These are phyloP conservation scores for Globisporangium solare DNA, from an alignment of 352 stramenopile species.

Conservation along the genomic window DNA sequence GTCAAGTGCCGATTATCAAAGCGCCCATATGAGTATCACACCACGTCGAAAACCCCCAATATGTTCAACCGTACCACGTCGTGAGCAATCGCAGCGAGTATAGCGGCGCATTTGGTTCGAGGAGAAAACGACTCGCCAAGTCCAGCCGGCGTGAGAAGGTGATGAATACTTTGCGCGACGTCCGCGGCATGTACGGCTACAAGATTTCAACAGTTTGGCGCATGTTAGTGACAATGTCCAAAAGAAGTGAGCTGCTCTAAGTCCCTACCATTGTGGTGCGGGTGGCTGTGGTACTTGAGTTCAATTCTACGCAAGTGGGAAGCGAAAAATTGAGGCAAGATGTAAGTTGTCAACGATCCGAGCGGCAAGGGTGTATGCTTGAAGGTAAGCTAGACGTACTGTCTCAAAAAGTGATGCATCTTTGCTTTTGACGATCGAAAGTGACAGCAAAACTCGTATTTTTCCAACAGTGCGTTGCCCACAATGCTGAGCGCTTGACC, in stretches of 20 bases:
- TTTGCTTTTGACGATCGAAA: constrained; percentile 53
- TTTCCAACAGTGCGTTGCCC: constrained; percentile 70
- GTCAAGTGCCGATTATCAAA: not conserved
- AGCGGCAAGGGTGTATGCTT: not conserved
- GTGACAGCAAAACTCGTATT: constrained; percentile 58
- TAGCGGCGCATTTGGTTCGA: constrained; percentile 61
- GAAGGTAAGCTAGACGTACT: constrained; percentile 32
- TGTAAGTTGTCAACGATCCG: not conserved
- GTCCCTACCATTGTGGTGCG: constrained; percentile 79
- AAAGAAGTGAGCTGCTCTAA: not conserved
- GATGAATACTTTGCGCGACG: constrained; percentile 70
- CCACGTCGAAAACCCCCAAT: too few relatives aligned
- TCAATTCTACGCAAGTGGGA: constrained; percentile 30
- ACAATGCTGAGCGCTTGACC: constrained; percentile 61
- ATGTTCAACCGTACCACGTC: constrained; percentile 49
- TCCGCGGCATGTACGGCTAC: constrained; percentile 78
- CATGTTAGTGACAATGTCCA: not conserved
- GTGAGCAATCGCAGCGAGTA: constrained; percentile 79
- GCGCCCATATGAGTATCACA: too few relatives aligned
- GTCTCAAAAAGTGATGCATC: constrained; percentile 51
- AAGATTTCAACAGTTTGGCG: not conserved
- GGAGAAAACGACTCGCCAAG: constrained; percentile 51
- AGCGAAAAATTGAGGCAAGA: not conserved
- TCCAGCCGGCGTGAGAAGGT: constrained; percentile 52
- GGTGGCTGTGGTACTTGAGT: constrained; percentile 58